Percentiles rank a stretch among this genome's conserved stretches.
Conservation (phyloP, 192 early-diverging fungal genomes). For the Coemansia reversa region DNA sequence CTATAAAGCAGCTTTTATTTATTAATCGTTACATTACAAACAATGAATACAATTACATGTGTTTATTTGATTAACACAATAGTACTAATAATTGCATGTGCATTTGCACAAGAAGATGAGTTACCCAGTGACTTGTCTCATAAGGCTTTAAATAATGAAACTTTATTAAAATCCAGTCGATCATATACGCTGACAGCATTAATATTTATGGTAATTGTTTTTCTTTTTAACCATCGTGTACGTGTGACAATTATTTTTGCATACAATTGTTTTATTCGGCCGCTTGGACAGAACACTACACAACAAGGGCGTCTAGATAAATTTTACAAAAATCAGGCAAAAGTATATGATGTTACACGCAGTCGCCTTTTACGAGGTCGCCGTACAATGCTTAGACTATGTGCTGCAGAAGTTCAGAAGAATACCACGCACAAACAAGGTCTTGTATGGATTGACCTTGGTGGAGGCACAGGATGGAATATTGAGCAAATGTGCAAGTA, state of each 20-base stretch:
- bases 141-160: too few species aligned
- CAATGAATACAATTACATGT: too few species aligned
- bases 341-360: slow-evolving; percentile 77
- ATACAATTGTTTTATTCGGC: slow-evolving; percentile 76
- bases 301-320: slow-evolving; percentile 73
- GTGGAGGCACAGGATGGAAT: slow-evolving; percentile 72
- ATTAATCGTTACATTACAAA: too few species aligned
- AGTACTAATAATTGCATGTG: too few species aligned
- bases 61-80: too few species aligned
- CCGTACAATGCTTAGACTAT: slow-evolving; percentile 77
- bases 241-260: slow-evolving; percentile 46
- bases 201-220: too few species aligned
- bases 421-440: slow-evolving; percentile 18
- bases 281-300: slow-evolving; percentile 61
- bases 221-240: background rate
- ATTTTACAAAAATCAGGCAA: slow-evolving; percentile 80
- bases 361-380: slow-evolving; percentile 70
- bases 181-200: too few species aligned
- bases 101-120: too few species aligned
- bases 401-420: slow-evolving; percentile 70
- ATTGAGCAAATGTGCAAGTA: slow-evolving; percentile 74
- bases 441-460: slow-evolving; percentile 65
- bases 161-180: too few species aligned
- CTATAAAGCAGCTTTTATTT: too few species aligned
- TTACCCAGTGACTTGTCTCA: too few species aligned